phyloP scores from a whole-genome alignment of 2,329 filamentous ascomycete species.

The Sporothrix euskadiensis region DNA sequence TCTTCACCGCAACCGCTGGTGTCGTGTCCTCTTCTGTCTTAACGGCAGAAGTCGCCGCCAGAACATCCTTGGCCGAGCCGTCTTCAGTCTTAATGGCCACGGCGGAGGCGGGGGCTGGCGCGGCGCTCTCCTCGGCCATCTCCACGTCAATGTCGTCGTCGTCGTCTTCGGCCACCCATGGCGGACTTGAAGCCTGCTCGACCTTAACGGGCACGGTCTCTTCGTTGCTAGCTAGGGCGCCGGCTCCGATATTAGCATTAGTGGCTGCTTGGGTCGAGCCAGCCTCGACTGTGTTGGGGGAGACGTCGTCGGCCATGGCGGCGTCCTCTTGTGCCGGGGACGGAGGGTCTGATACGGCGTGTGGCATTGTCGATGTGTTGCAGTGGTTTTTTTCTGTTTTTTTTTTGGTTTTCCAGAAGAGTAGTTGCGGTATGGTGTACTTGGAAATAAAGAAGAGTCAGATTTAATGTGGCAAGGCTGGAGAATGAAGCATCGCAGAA shows the following conservation, averaged over 20 bases:
- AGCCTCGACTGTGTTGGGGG: background rate
- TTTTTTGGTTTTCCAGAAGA: background rate
- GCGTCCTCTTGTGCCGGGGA: constrained; percentile 34
- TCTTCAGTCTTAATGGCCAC: constrained; percentile 21
- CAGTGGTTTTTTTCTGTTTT: background rate
- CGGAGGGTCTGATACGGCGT: constrained; percentile 44
- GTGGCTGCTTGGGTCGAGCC: background rate
- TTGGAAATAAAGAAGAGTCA: background rate
- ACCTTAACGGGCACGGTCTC: constrained; percentile 32
- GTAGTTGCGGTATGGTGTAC: background rate
- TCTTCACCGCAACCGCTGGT: background rate
- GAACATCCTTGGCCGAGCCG: background rate
- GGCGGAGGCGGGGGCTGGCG: constrained; percentile 10
- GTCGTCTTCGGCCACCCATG: background rate
- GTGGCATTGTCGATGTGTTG: constrained; percentile 44
- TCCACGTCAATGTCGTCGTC: constrained; percentile 40
- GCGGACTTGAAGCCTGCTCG: constrained; percentile 25
- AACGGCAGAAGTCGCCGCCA: background rate
- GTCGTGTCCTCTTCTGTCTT: background rate
- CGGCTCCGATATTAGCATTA: background rate
- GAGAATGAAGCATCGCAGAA: background rate
- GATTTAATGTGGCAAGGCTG: background rate
- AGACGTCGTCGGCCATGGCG: constrained; percentile 34
- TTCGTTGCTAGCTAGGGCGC: constrained; percentile 32
- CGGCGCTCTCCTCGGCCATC: constrained; percentile 33